phyloP scores from a whole-genome alignment of 2,329 filamentous ascomycete genomes.

The Westerdykella ornata region DNA sequence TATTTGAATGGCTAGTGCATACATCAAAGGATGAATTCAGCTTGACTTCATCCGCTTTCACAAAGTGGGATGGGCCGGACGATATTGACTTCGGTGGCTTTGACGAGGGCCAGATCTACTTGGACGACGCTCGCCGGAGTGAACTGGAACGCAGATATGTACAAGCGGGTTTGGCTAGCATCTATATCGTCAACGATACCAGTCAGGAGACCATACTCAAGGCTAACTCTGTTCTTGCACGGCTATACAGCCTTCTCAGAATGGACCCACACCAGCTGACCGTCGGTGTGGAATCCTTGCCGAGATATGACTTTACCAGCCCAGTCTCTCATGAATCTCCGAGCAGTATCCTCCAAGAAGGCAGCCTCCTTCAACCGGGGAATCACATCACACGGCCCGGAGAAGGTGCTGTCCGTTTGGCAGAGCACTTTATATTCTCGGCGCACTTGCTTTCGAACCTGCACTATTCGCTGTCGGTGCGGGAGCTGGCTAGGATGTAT shows the following conservation, averaged over 20 bases:
- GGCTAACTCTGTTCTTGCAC: slow-evolving; percentile 55
- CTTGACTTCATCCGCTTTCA: slow-evolving; percentile 56
- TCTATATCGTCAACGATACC: slow-evolving; percentile 59
- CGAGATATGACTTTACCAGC: slow-evolving; percentile 36
- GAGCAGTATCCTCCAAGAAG: slow-evolving; percentile 35
- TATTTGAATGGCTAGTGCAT: slow-evolving; percentile 60
- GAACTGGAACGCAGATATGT: slow-evolving; percentile 60
- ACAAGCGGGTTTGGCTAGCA: slow-evolving; percentile 59
- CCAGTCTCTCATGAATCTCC: slow-evolving; percentile 28
- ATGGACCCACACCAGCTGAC: slow-evolving; percentile 49
- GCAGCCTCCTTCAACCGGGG: slow-evolving; percentile 49
- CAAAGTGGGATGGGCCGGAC: slow-evolving; percentile 66
- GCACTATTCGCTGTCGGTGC: slow-evolving; percentile 37
- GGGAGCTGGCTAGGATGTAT: slow-evolving; percentile 51
- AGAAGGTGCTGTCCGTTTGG: slow-evolving; percentile 49
- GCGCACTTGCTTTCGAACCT: slow-evolving; percentile 41
- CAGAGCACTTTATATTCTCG: slow-evolving; percentile 56
- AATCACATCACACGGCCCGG: slow-evolving; percentile 61
- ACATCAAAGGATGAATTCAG: slow-evolving; percentile 56
- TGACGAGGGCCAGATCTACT: slow-evolving; percentile 46
- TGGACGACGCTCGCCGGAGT: slow-evolving; percentile 55
- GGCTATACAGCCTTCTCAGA: slow-evolving; percentile 55
- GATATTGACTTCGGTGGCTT: slow-evolving; percentile 63
- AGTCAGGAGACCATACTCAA: slow-evolving; percentile 53
- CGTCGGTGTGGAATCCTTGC: slow-evolving; percentile 38